phyloP scores from a whole-genome alignment of 257 asterid genomes.

The Schizonepeta tenuifolia region DNA sequence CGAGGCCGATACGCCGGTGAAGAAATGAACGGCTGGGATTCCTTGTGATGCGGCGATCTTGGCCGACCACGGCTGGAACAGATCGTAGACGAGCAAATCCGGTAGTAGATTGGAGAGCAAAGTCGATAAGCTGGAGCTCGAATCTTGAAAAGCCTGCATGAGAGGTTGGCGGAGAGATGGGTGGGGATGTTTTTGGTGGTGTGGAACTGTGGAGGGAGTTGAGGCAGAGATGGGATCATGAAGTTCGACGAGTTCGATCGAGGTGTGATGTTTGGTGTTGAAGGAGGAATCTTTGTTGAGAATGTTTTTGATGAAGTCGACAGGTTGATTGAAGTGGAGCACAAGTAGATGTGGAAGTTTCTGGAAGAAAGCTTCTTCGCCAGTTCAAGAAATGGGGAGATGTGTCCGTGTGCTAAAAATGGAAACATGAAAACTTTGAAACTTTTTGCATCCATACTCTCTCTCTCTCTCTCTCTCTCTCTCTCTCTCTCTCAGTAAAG shows the following conservation, averaged over 20 bases:
- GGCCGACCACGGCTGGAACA: conserved; percentile 41
- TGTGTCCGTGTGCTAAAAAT: conserved; percentile 40
- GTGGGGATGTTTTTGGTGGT: conserved; percentile 48
- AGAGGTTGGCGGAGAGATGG: conserved; percentile 34
- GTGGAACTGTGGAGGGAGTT: conserved; percentile 42
- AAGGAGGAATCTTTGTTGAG: background rate
- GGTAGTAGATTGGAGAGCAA: conserved; percentile 31
- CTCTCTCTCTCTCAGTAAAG: too few relatives aligned
- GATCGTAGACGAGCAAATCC: conserved; percentile 41
- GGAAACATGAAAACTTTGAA: conserved; percentile 32
- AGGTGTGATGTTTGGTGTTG: background rate
- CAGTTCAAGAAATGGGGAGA: conserved; percentile 35
- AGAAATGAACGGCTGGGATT: conserved; percentile 37
- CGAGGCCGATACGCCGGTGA: conserved; percentile 23
- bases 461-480: background rate
- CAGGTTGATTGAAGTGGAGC: conserved; percentile 15
- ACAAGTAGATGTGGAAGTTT: conserved; percentile 35
- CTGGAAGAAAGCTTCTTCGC: conserved; percentile 29
- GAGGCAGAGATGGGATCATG: conserved; percentile 13
- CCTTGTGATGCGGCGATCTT: conserved; percentile 35
- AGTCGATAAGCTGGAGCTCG: conserved; percentile 25
- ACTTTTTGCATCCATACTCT: conserved; percentile 20
- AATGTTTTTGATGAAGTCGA: background rate
- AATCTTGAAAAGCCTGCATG: conserved; percentile 34
- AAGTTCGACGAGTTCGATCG: background rate